A percentile compares a stretch with the other conserved stretches of the same genome.
These are phyloP conservation scores for Albugo laibachii DNA, from an alignment of 352 stramenopile genomes.

Conservation along the genomic window DNA sequence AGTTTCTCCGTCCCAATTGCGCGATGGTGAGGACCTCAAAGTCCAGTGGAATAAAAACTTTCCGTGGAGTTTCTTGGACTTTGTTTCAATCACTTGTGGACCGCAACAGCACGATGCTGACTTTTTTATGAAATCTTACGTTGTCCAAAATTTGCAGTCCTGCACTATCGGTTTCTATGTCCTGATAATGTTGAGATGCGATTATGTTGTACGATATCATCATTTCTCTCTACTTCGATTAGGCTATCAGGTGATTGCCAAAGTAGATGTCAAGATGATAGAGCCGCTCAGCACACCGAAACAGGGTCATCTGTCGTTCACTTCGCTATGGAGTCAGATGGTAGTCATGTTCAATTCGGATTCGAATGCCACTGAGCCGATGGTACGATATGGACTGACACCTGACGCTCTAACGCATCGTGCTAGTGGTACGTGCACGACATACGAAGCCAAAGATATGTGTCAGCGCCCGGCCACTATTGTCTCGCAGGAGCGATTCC, in stretches of 20 bases:
- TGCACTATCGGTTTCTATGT: too few species aligned
- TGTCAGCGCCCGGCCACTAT: slow-evolving; percentile 38
- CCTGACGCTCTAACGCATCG: slow-evolving; percentile 10
- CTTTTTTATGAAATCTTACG: too few species aligned
- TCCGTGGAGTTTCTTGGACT: too few species aligned
- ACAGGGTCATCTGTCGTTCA: slow-evolving; percentile 52
- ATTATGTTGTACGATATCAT: too few species aligned
- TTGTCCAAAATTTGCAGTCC: too few species aligned
- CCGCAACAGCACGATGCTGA: too few species aligned
- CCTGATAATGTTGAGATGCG: too few species aligned
- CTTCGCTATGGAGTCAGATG: slow-evolving; percentile 31
- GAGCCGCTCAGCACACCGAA: slow-evolving; percentile 35
- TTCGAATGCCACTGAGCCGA: slow-evolving; percentile 19
- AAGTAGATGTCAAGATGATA: slow-evolving; percentile 25
- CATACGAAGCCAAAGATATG: slow-evolving; percentile 47
- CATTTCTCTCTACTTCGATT: too few species aligned
- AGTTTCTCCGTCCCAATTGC: too few species aligned
- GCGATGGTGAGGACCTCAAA: too few species aligned
- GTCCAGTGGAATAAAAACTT: too few species aligned
- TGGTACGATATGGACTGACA: slow-evolving; percentile 22
- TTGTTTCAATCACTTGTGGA: too few species aligned
- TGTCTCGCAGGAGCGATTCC: slow-evolving; percentile 41
- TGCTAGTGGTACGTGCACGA: slow-evolving; percentile 21
- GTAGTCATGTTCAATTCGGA: slow-evolving; percentile 64
- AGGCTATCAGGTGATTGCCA: slow-evolving; percentile 8